Conservation (phyloP, 176 grass and related monocot genomes). For the Bothriochloa decipiens region DNA sequence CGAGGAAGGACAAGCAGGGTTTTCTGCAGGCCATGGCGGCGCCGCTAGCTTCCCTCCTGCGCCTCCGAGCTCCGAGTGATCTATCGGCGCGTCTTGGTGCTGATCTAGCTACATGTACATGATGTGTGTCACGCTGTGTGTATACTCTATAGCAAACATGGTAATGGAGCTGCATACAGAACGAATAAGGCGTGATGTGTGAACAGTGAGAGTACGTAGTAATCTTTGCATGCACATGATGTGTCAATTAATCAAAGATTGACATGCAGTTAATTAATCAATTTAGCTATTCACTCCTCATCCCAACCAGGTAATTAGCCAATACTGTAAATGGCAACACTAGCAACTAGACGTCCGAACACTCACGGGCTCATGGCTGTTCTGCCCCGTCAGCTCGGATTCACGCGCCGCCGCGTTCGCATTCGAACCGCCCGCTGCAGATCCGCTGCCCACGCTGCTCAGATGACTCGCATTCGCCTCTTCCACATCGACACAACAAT, state of each 20-base stretch:
- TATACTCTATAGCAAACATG: background rate
- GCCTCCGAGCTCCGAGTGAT: slow-evolving; percentile 56
- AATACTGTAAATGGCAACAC: no score
- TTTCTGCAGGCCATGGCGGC: slow-evolving; percentile 38
- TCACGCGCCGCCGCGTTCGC: no score
- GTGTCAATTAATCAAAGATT: slow-evolving; percentile 19
- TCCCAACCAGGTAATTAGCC: no score
- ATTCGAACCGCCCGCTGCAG: no score
- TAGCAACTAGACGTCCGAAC: no score
- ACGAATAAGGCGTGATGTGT: slow-evolving; percentile 9
- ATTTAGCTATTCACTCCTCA: background rate
- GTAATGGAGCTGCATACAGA: slow-evolving; percentile 13
- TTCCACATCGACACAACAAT: no score
- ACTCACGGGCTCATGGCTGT: no score
- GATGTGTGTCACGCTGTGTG: slow-evolving; percentile 23
- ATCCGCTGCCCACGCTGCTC: no score
- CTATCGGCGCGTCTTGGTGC: background rate
- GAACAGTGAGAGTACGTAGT: background rate
- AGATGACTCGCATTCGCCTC: no score
- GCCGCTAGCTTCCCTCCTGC: slow-evolving; percentile 48
- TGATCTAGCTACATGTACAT: background rate
- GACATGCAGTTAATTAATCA: slow-evolving; percentile 26
- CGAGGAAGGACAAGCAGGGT: slow-evolving; percentile 60
- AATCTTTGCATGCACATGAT: slow-evolving; percentile 35
- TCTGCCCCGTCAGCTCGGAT: no score